Evolutionary conservation across 176 grass and related monocot genomes (phyloP), one percentile per base, ranked within the genome.

Genomic region (Paspalum notatum): DNA sequence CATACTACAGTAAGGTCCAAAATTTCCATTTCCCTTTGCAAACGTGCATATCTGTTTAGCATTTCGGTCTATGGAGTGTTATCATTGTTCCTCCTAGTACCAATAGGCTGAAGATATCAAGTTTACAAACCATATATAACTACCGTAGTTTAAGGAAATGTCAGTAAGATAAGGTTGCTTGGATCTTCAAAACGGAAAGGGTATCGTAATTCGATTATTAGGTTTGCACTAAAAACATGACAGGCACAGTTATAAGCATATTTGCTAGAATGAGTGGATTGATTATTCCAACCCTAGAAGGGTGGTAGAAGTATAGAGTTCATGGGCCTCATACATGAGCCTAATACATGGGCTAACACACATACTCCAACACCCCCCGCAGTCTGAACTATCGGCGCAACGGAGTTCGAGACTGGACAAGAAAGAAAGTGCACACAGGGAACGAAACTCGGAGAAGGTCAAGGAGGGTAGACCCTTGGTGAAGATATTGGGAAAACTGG

Each of bases 61-160:
- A 24, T 76, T 61, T 61, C 61, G 9, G 10, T 77, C 16, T 0
- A 62, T 26, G 55, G 12, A 76, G 12, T 47, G 55, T 9, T 77
- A 62, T 53, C 57, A 32, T 7, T 77, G 21, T n/a, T 40, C 21
- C 40, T 21, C 18, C 71, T 42, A 22, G 18, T 39, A 11, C 51
- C 53, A 56, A 10, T 21, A 32, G 8, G 58, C 9, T 49, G n/a
- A 20, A 20, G 41, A 25, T 58, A 64, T 38, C 38, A 65, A 6
- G 51, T 78, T 50, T 17, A 37, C 11, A 22, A 21, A 78, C 22
- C n/a, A 58, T 43, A 75, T 40, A n/a, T 56, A 77, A 38, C 60
- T 10, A 15, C 25, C 17, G 50, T 18, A 32, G 14, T 76, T 76
- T n/a, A 58, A 72, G 70, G 18, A 73, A 48, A 50, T 64, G 16